These are phyloP conservation scores for Alloascoidea hylecoeti DNA, from an alignment of 805 yeast species.

Conservation along the genomic window DNA sequence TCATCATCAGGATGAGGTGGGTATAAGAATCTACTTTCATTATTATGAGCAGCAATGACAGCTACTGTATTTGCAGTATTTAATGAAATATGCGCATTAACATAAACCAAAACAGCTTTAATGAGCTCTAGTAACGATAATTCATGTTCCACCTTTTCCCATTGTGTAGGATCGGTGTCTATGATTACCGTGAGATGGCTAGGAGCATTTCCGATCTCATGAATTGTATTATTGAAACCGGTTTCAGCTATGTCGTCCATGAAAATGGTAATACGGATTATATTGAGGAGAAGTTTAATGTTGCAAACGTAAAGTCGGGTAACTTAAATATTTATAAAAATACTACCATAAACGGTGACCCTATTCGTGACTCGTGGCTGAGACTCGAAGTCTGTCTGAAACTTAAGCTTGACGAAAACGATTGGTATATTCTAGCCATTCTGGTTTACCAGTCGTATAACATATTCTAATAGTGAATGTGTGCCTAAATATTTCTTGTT, in stretches of 20 bases:
- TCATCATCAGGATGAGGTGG: slow-evolving; percentile 27
- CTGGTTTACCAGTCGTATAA: too few species aligned
- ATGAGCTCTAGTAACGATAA: slow-evolving; percentile 43
- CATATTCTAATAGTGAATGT: too few species aligned
- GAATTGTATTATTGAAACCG: neutral
- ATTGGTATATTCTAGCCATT: too few species aligned
- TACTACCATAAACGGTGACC: too few species aligned
- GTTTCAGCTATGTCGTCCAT: neutral
- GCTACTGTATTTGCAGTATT: slow-evolving; percentile 78
- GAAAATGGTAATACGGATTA: too few species aligned
- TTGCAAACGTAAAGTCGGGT: too few species aligned
- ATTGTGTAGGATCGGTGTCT: slow-evolving; percentile 63
- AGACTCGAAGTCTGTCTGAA: too few species aligned
- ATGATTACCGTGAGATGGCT: slow-evolving; percentile 66
- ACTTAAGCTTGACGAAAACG: too few species aligned
- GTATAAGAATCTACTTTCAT: slow-evolving; percentile 55
- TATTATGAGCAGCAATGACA: slow-evolving; percentile 60
- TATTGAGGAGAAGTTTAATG: too few species aligned
- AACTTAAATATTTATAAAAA: too few species aligned
- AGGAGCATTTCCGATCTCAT: slow-evolving; percentile 33
- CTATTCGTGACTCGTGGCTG: too few species aligned
- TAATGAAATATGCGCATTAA: slow-evolving; percentile 80
- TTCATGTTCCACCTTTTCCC: slow-evolving; percentile 27
- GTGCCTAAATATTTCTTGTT: too few species aligned
- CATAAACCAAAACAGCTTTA: slow-evolving; percentile 54